Conservation (phyloP, 495 filamentous ascomycete genomes). For the Penicillium canescens region DNA sequence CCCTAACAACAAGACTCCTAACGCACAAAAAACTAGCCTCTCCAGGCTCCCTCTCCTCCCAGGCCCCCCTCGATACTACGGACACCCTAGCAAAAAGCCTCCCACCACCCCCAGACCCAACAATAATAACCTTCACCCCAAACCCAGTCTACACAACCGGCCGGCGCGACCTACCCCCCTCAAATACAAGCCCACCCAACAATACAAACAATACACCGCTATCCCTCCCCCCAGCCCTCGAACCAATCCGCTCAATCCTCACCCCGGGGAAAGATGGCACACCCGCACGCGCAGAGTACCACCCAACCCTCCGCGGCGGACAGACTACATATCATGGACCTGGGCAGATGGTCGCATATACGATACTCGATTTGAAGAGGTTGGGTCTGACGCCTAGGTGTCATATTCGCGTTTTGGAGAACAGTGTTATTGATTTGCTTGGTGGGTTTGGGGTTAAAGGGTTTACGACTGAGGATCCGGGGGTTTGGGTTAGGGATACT, state of each 20-base stretch:
- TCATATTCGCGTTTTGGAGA: constrained; percentile 76
- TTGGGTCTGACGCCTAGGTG: constrained; percentile 57
- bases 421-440: constrained; percentile 67
- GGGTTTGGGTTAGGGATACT: constrained; percentile 68
- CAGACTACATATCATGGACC: constrained; percentile 96
- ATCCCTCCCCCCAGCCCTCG: constrained; percentile 41
- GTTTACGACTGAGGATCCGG: constrained; percentile 70
- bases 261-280: constrained; percentile 31
- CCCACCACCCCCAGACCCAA: constrained; percentile 59
- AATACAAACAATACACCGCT: constrained; percentile 17
- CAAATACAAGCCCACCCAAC: constrained; percentile 41
- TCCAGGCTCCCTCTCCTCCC: constrained; percentile 23
- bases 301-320: constrained; percentile 76
- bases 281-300: constrained; percentile 56
- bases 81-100: constrained; percentile 11
- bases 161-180: constrained; percentile 70
- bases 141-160: constrained; percentile 87
- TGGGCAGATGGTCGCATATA: constrained; percentile 87
- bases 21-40: constrained; percentile 42
- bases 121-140: constrained; percentile 81
- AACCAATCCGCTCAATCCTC: constrained; percentile 34
- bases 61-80: constrained; percentile 11
- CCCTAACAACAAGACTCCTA: constrained; percentile 47
- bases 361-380: constrained; percentile 72
- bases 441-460: constrained; percentile 54